Conservation (phyloP, 139 green algal species). For the Chlamydomonas incerta region DNA sequence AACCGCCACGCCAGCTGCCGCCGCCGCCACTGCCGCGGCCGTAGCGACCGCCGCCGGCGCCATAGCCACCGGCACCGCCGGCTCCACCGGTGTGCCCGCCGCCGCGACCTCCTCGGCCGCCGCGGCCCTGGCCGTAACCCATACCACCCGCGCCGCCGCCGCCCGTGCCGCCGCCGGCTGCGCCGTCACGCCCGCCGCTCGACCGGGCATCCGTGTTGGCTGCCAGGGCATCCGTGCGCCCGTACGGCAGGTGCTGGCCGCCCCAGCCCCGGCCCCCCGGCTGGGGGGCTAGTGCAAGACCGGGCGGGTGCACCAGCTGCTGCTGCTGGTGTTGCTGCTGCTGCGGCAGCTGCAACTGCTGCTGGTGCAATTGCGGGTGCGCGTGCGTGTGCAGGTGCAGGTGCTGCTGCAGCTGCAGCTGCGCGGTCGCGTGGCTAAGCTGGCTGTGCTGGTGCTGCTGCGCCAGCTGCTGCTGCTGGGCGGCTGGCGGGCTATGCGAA, state of each 20-base stretch:
- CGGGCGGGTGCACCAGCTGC: slow-evolving; percentile 17
- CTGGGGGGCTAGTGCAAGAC: not conserved
- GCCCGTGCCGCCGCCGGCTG: too few species aligned
- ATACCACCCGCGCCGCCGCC: too few species aligned
- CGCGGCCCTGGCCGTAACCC: too few species aligned
- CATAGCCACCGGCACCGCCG: not conserved
- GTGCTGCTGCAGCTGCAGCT: not conserved
- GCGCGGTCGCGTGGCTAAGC: too few species aligned
- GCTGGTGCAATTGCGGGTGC: not conserved
- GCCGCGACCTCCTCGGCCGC: too few species aligned
- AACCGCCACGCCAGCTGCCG: too few species aligned
- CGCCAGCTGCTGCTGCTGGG: not conserved
- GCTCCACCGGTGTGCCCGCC: not conserved
- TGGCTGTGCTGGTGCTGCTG: not conserved
- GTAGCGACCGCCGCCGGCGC: not conserved
- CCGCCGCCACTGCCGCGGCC: too few species aligned
- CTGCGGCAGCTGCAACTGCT: slow-evolving; percentile 21
- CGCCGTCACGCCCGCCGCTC: too few species aligned
- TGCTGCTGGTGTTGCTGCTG: slow-evolving; percentile 55
- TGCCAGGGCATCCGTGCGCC: not conserved
- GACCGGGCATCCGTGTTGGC: too few species aligned
- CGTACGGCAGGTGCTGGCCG: slow-evolving; percentile 14
- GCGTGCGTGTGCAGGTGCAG: slow-evolving; percentile 10
- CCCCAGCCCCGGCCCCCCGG: slow-evolving; percentile 3
- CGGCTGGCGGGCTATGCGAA: too few species aligned